Percentiles rank a stretch among this genome's conserved stretches.
Evolutionary conservation across 257 asterid genomes (phyloP).

Genomic region (Echium plantagineum): DNA sequence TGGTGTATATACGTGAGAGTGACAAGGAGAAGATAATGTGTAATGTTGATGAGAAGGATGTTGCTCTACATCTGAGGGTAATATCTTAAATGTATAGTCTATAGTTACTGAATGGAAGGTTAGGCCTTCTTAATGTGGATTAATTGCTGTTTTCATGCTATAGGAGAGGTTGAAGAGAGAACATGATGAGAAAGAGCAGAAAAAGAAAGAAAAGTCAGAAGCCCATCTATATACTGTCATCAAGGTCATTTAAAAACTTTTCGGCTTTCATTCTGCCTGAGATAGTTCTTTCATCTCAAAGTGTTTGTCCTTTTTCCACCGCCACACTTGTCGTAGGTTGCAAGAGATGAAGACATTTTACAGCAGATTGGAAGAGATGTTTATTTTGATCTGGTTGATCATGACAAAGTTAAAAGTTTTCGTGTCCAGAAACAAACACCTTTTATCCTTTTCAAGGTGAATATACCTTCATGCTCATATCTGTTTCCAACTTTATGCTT

Average conservation of each 20-base stretch:
- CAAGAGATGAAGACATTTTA: slow-evolving; percentile 62
- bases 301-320: neutral
- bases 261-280: neutral
- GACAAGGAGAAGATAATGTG: slow-evolving; percentile 71
- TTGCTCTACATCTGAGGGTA: slow-evolving; percentile 80
- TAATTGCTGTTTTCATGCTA: slow-evolving; percentile 1
- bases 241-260: slow-evolving; percentile 30
- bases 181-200: slow-evolving; percentile 71
- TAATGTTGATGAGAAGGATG: slow-evolving; percentile 75
- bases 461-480: slow-evolving; percentile 9
- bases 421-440: slow-evolving; percentile 72
- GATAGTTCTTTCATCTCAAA: neutral
- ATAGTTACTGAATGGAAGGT: neutral
- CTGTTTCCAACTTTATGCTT: neutral
- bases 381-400: slow-evolving; percentile 87
- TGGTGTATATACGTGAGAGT: slow-evolving; percentile 73
- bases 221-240: slow-evolving; percentile 81
- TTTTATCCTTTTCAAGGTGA: slow-evolving; percentile 61
- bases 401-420: slow-evolving; percentile 68
- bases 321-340: slow-evolving; percentile 37
- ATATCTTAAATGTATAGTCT: neutral
- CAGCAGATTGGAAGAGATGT: slow-evolving; percentile 70
- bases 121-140: neutral
- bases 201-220: slow-evolving; percentile 68
- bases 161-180: slow-evolving; percentile 72